Evolutionary conservation across 345 rosid species (phyloP).

Genomic region (Bretschneidera sinensis): DNA sequence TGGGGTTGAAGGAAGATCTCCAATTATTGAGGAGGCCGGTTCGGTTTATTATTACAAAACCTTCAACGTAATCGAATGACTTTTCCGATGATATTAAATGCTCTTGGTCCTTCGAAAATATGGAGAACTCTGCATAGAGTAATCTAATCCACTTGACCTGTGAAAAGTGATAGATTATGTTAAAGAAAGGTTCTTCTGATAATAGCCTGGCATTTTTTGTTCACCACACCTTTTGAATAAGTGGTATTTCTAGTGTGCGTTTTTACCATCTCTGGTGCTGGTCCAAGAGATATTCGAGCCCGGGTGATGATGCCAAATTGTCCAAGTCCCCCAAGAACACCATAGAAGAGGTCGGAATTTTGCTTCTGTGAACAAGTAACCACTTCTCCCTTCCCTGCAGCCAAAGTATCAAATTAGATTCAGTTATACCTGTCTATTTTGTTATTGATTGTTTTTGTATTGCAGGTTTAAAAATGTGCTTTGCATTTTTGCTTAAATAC

Average conservation of each 20-base stretch:
- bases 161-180: conserved; percentile 16
- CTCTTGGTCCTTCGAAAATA: conserved; percentile 80
- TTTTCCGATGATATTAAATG: conserved; percentile 49
- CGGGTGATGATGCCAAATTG: conserved; percentile 93
- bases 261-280: conserved; percentile 63
- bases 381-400: conserved; percentile 85
- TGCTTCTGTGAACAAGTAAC: conserved; percentile 68
- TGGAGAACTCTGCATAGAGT: conserved; percentile 78
- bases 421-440: background rate
- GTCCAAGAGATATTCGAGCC: conserved; percentile 71
- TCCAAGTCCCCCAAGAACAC: conserved; percentile 95
- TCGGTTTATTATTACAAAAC: conserved; percentile 76
- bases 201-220: conserved; percentile 20
- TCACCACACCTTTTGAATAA: background rate
- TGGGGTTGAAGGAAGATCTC: conserved; percentile 78
- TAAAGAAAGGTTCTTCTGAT: conserved; percentile 13
- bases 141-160: conserved; percentile 95
- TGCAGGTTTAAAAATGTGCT: conserved; percentile 5
- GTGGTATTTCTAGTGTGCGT: background rate
- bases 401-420: conserved; percentile 16
- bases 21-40: conserved; percentile 73
- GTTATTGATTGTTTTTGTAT: conserved; percentile 1
- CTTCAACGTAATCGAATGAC: conserved; percentile 90
- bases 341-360: conserved; percentile 76
- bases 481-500: conserved; percentile 13